These are phyloP conservation scores for Exidia glandulosa DNA, from an alignment of 768 basidiomycete genomes.

Conservation along the genomic window DNA sequence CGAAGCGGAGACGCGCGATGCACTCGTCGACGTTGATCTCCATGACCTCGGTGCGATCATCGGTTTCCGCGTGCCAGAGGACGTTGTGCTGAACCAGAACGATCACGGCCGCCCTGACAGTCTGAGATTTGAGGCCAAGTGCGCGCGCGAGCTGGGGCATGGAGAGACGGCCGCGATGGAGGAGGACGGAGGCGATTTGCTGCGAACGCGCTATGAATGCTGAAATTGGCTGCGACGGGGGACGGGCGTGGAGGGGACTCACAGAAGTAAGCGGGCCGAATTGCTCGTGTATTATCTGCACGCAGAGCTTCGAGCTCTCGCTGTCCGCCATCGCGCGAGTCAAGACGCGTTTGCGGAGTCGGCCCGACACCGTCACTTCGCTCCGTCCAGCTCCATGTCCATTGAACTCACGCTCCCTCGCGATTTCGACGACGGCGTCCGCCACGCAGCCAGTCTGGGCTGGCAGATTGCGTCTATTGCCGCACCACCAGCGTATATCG, in stretches of 20 bases:
- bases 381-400: neutral
- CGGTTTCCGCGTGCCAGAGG: slow-evolving; percentile 69
- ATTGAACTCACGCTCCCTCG: slow-evolving; percentile 8
- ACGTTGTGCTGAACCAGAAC: slow-evolving; percentile 86
- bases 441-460: slow-evolving; percentile 52
- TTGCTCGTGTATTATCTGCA: slow-evolving; percentile 50
- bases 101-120: slow-evolving; percentile 58
- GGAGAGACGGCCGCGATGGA: slow-evolving; percentile 77
- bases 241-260: slow-evolving; percentile 15
- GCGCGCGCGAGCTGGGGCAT: slow-evolving; percentile 57
- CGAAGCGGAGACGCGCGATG: slow-evolving; percentile 71
- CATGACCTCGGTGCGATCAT: slow-evolving; percentile 62
- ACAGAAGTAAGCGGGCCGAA: slow-evolving; percentile 61
- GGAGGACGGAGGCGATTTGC: slow-evolving; percentile 62
- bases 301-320: slow-evolving; percentile 49
- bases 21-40: slow-evolving; percentile 82
- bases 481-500: slow-evolving; percentile 49
- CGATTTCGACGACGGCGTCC: slow-evolving; percentile 42
- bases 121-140: slow-evolving; percentile 55
- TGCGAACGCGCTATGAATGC: slow-evolving; percentile 17
- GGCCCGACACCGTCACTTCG: neutral
- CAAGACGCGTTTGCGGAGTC: neutral
- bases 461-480: slow-evolving; percentile 58
- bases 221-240: neutral
- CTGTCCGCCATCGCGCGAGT: slow-evolving; percentile 44